Percentiles rank a stretch among this genome's conserved stretches.
Evolutionary conservation across 2,329 filamentous ascomycete genomes (phyloP).

Genomic region (Ceratocystis alfenasii): DNA sequence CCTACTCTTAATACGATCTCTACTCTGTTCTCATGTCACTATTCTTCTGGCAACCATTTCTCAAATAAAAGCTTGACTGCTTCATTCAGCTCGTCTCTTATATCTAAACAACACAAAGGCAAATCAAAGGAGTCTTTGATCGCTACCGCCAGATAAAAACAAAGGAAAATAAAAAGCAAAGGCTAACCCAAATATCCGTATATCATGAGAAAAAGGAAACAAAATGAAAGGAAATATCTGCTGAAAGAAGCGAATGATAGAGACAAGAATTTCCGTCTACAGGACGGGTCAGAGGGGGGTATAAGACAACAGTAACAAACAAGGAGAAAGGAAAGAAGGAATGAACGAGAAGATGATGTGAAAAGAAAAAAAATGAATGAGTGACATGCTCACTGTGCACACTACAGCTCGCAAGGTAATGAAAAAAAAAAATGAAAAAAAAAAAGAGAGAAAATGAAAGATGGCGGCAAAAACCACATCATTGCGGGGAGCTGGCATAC

Average conservation of each 20-base stretch:
- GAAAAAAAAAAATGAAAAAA: slow-evolving; percentile 7
- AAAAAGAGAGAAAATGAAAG: slow-evolving; percentile 7
- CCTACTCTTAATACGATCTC: too few relatives aligned
- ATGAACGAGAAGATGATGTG: slow-evolving; percentile 13
- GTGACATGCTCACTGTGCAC: too few relatives aligned
- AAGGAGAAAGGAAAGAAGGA: slow-evolving; percentile 9
- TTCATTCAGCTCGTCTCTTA: too few relatives aligned
- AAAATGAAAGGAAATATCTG: slow-evolving; percentile 1
- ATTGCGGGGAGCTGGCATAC: slow-evolving; percentile 29
- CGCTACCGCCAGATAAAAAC: neutral
- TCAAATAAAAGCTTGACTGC: too few relatives aligned
- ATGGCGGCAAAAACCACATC: neutral
- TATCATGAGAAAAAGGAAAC: slow-evolving; percentile 15
- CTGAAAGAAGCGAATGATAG: neutral
- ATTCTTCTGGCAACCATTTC: too few relatives aligned
- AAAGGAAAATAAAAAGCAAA: slow-evolving; percentile 12
- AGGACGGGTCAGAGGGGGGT: neutral
- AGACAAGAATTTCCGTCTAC: neutral
- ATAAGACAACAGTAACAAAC: slow-evolving; percentile 19
- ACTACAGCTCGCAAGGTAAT: slow-evolving; percentile 9
- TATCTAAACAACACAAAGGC: too few relatives aligned
- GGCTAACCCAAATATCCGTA: slow-evolving; percentile 10
- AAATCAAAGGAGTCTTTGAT: neutral
- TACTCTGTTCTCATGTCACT: too few relatives aligned
- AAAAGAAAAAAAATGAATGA: slow-evolving; percentile 16